Evolutionary conservation across 23 red algal genomes (phyloP).

Genomic region (Cyanidioschyzon merolae): DNA sequence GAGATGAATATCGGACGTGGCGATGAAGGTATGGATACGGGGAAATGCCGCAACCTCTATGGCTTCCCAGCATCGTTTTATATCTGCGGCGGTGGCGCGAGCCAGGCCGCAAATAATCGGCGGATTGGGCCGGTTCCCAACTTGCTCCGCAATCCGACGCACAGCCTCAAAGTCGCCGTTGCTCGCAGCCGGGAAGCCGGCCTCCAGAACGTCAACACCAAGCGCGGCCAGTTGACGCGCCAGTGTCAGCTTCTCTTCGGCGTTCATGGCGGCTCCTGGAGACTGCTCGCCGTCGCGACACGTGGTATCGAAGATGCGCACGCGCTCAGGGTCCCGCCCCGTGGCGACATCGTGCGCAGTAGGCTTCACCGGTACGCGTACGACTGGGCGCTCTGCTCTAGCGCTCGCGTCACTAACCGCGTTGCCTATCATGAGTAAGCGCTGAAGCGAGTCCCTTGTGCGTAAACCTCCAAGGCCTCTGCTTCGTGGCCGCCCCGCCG

Average conservation of each 20-base stretch:
- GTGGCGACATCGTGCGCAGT: slow-evolving; percentile 62
- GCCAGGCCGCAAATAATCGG: slow-evolving; percentile 98
- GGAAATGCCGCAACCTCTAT: slow-evolving; percentile 88
- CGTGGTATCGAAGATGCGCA: slow-evolving; percentile 96
- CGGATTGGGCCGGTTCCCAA: slow-evolving; percentile 61
- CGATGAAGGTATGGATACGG: slow-evolving; percentile 97
- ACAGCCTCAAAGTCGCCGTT: slow-evolving; percentile 92
- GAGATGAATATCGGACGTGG: slow-evolving; percentile 95
- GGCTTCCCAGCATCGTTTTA: slow-evolving; percentile 84
- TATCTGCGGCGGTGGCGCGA: slow-evolving; percentile 59
- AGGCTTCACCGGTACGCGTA: neutral
- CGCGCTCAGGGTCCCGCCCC: slow-evolving; percentile 77
- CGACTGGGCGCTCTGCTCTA: neutral
- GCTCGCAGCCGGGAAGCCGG: slow-evolving; percentile 87
- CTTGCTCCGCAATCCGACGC: slow-evolving; percentile 43
- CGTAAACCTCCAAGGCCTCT: no score
- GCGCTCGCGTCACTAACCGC: no score
- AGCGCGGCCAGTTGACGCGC: slow-evolving; percentile 85
- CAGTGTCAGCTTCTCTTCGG: slow-evolving; percentile 89
- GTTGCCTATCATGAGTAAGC: no score
- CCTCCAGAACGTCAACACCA: slow-evolving; percentile 93
- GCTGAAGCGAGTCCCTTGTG: no score
- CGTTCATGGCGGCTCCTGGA: slow-evolving; percentile 79
- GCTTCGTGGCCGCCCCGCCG: no score
- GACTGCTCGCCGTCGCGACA: slow-evolving; percentile 97